Evolutionary conservation across 768 basidiomycete genomes (phyloP).

Genomic region (Collybia mongolica): DNA sequence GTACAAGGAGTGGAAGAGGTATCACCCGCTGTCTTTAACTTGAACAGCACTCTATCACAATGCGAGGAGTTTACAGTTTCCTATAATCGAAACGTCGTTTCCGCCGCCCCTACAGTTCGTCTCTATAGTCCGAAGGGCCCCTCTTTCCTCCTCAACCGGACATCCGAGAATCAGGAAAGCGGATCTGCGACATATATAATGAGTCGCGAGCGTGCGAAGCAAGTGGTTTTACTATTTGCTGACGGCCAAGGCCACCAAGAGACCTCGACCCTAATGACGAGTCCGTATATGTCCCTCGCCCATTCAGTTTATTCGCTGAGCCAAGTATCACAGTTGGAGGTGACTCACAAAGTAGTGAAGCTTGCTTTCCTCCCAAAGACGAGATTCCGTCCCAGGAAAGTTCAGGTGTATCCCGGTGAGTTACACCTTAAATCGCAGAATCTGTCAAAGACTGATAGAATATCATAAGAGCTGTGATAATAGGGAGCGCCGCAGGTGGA

Average conservation of each 20-base stretch:
- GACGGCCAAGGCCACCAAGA: slow-evolving; percentile 36
- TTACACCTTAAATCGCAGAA: neutral
- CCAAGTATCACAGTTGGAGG: slow-evolving; percentile 26
- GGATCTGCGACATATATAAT: slow-evolving; percentile 44
- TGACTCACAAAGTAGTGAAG: slow-evolving; percentile 22
- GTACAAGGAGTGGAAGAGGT: neutral
- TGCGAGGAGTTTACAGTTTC: slow-evolving; percentile 47
- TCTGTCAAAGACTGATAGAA: neutral
- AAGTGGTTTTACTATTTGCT: slow-evolving; percentile 44
- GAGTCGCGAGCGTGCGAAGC: slow-evolving; percentile 30
- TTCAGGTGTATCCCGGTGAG: slow-evolving; percentile 16
- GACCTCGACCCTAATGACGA: slow-evolving; percentile 41
- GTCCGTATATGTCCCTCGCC: slow-evolving; percentile 22
- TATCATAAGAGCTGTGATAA: slow-evolving; percentile 38
- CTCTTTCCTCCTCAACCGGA: slow-evolving; percentile 26
- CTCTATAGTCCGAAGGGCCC: slow-evolving; percentile 34
- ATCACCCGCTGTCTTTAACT: slow-evolving; percentile 24
- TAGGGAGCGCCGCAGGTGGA: slow-evolving; percentile 44
- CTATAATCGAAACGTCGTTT: slow-evolving; percentile 32
- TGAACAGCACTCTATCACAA: slow-evolving; percentile 36
- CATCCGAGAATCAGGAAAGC: slow-evolving; percentile 18
- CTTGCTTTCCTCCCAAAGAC: slow-evolving; percentile 9
- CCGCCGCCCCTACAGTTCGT: slow-evolving; percentile 31
- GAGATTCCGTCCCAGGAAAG: neutral
- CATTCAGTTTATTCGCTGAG: neutral